Evolutionary conservation across 2,329 filamentous ascomycete genomes (phyloP).

Genomic region (Aureobasidium leucospermi): DNA sequence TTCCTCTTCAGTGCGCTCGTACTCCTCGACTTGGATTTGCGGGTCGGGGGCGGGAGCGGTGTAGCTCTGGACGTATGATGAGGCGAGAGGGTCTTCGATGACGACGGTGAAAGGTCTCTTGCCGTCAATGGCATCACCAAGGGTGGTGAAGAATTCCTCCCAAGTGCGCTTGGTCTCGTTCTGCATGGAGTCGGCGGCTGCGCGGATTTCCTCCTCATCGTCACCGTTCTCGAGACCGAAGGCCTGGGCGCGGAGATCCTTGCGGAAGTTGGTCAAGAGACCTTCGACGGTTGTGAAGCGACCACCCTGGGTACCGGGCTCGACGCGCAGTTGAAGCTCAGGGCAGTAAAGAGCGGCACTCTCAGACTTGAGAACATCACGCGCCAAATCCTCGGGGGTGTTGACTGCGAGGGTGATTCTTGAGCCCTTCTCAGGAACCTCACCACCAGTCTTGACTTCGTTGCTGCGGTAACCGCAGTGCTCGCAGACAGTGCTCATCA

Average conservation of each 20-base stretch:
- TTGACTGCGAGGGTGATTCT: slow-evolving; percentile 72
- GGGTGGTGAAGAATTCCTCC: slow-evolving; percentile 69
- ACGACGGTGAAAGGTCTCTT: slow-evolving; percentile 74
- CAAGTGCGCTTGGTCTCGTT: slow-evolving; percentile 61
- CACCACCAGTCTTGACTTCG: slow-evolving; percentile 95
- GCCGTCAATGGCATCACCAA: slow-evolving; percentile 73
- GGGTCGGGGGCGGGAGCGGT: slow-evolving; percentile 72
- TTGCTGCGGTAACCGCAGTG: slow-evolving; percentile 86
- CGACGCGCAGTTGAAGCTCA: slow-evolving; percentile 78
- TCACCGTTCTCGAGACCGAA: slow-evolving; percentile 62
- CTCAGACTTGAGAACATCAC: slow-evolving; percentile 95
- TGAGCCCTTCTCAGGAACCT: slow-evolving; percentile 77
- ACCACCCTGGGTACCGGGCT: slow-evolving; percentile 88
- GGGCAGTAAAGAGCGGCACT: slow-evolving; percentile 81
- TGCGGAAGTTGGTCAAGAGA: slow-evolving; percentile 81
- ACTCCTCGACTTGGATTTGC: slow-evolving; percentile 73
- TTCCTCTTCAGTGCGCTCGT: slow-evolving; percentile 81
- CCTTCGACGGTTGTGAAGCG: slow-evolving; percentile 97
- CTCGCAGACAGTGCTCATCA: slow-evolving; percentile 91
- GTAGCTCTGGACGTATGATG: slow-evolving; percentile 88
- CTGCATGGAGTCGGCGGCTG: slow-evolving; percentile 73
- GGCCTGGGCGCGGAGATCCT: slow-evolving; percentile 81
- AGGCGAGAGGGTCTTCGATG: slow-evolving; percentile 80
- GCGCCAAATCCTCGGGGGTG: slow-evolving; percentile 64
- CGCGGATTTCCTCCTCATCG: slow-evolving; percentile 27